These are phyloP conservation scores for Chaetomium sp. DNA, from an alignment of 2,329 filamentous ascomycete genomes.

Conservation along the genomic window DNA sequence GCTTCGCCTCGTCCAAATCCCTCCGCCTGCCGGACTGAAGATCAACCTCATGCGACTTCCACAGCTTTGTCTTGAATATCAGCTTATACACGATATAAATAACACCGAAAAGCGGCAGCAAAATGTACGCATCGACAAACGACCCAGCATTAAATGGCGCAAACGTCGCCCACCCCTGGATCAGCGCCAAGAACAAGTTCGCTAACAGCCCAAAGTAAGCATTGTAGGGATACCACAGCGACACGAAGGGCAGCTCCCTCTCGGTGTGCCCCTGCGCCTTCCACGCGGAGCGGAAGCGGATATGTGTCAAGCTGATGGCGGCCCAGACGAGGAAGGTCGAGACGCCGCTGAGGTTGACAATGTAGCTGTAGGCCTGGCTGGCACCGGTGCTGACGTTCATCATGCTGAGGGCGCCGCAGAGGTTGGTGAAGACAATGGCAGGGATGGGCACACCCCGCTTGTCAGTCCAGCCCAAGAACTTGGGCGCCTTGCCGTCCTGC, in stretches of 20 bases:
- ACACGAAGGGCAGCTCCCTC: slow-evolving; percentile 58
- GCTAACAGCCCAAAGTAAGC: slow-evolving; percentile 61
- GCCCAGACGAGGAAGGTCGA: slow-evolving; percentile 74
- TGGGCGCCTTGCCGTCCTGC: slow-evolving; percentile 70
- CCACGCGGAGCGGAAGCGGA: slow-evolving; percentile 70
- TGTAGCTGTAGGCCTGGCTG: slow-evolving; percentile 65
- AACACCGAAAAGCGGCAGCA: slow-evolving; percentile 60
- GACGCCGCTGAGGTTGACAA: slow-evolving; percentile 70
- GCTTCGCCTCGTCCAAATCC: slow-evolving; percentile 54
- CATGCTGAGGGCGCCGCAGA: slow-evolving; percentile 71
- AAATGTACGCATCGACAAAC: slow-evolving; percentile 66
- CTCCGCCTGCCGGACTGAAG: slow-evolving; percentile 57
- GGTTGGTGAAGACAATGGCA: slow-evolving; percentile 68
- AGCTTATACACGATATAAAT: slow-evolving; percentile 61
- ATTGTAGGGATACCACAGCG: slow-evolving; percentile 58
- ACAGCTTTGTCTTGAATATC: slow-evolving; percentile 54
- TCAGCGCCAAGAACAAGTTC: slow-evolving; percentile 61
- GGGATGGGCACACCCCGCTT: slow-evolving; percentile 62
- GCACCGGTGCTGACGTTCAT: slow-evolving; percentile 72
- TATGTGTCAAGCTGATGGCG: slow-evolving; percentile 69
- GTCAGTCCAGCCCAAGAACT: slow-evolving; percentile 69
- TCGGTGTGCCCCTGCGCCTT: slow-evolving; percentile 56
- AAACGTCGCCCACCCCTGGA: slow-evolving; percentile 64
- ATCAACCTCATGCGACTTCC: slow-evolving; percentile 56
- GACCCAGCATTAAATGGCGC: slow-evolving; percentile 58